Base-by-base conservation (phyloP, 2,329 filamentous ascomycete species). In the Fusarium verticillioides region DNA sequence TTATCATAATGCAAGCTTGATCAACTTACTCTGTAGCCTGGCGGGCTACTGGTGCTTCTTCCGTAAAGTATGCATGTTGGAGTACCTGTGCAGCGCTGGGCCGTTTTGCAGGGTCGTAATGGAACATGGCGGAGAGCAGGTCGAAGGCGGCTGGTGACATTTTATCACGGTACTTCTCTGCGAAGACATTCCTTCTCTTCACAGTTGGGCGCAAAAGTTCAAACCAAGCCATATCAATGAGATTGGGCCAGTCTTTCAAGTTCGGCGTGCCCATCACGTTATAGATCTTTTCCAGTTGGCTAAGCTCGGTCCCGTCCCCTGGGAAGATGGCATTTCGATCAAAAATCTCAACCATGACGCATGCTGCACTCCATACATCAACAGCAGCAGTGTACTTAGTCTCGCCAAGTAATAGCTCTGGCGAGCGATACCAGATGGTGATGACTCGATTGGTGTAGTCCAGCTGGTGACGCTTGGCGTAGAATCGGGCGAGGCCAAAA, bases 401-500 rank as follows among this genome's bases (percentile, higher is more conserved):
- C 82, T 97, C 95, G 11, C 95, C 95, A 2, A 97, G 88, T 0
- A 97, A 85, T n/a, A 98, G 87, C 81, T 98, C 95, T 0, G 95
- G 95, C 0, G 94, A 79, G 19, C 77, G 76, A 52, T 79, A 98
- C 97, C 97, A 99, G 74, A 99, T 98, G 5, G 96, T 99, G 80
- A 99, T 97, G 77, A 99, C 97, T 40, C 96, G 93, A 80, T 99
- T 99, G 4, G 96, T 99, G 82, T 99, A 99, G 81, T 99, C 96
- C 52, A 97, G 89, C 81, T 96, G 94, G 69, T 93, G 91, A 56
- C 93, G 92, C 81, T 99, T 99, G 39, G 95, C 94, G 79, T 97
- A 99, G 83, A 99, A 99, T 42, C 97, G 92, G 18, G 96, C 96
- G 19, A 99, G 89, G 26, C 96, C 96, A 81, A 99, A 99, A 81